phyloP scores from a whole-genome alignment of 495 filamentous ascomycete species.

The Penicillium macrosclerotiorum region DNA sequence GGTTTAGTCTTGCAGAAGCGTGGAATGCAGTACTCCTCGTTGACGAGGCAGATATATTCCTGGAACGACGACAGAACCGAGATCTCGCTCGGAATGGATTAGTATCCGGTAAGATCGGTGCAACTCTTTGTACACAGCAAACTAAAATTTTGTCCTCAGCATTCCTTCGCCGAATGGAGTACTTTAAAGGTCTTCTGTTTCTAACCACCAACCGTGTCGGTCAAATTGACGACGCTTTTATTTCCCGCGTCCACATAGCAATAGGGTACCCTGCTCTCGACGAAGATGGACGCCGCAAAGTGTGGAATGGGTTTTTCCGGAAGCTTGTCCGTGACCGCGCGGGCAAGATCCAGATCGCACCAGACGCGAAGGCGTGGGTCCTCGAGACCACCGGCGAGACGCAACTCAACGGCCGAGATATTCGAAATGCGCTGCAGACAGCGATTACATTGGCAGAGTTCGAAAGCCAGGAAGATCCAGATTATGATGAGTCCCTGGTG shows the following conservation, averaged over 20 bases:
- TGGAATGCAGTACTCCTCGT: not conserved
- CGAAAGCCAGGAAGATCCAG: not conserved
- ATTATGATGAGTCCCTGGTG: not conserved
- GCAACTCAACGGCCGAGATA: slow-evolving; percentile 4
- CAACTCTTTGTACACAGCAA: not conserved
- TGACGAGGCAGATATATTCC: not conserved
- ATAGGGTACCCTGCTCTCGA: slow-evolving; percentile 16
- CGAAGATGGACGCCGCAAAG: not conserved
- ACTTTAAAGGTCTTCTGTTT: slow-evolving; percentile 51
- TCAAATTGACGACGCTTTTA: slow-evolving; percentile 50
- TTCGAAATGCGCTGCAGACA: slow-evolving; percentile 3
- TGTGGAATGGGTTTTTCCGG: slow-evolving; percentile 5
- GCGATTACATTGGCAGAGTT: slow-evolving; percentile 3
- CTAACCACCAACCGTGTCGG: slow-evolving; percentile 53
- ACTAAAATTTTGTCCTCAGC: slow-evolving; percentile 15
- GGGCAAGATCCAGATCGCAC: not conserved
- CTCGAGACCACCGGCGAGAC: not conserved
- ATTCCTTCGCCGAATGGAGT: slow-evolving; percentile 52
- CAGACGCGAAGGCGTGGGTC: slow-evolving; percentile 2
- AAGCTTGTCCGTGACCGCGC: not conserved
- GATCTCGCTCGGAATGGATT: not conserved
- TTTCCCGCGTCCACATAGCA: slow-evolving; percentile 20
- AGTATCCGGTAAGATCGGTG: not conserved
- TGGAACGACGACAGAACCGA: not conserved
- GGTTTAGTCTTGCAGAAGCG: not conserved